Percentiles rank a stretch among this genome's conserved stretches.
Conservation (phyloP, 495 filamentous ascomycete species). For the Aspergillus biplanus region DNA sequence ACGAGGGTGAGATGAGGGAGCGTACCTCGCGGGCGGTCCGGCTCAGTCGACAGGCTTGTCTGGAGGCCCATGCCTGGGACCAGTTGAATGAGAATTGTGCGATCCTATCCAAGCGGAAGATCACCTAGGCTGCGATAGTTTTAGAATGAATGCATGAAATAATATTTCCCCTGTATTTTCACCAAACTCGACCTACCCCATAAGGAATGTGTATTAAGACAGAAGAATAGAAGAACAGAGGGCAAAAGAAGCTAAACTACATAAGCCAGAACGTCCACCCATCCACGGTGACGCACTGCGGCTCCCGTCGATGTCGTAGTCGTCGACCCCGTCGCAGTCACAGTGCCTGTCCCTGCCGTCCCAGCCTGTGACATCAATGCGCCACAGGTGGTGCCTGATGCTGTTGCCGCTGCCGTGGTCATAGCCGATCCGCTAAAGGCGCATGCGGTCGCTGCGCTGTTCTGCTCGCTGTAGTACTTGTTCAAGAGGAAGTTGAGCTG, state of each 20-base stretch:
- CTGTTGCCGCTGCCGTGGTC: slow-evolving; percentile 49
- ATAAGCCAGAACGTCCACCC: not conserved
- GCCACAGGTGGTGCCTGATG: slow-evolving; percentile 54
- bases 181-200: too few species aligned
- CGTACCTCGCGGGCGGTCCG: slow-evolving; percentile 55
- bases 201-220: too few species aligned
- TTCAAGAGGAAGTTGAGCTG: slow-evolving; percentile 83
- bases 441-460: slow-evolving; percentile 61
- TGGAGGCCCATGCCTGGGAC: slow-evolving; percentile 61
- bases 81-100: slow-evolving; percentile 34
- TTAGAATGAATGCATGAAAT: not conserved
- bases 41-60: slow-evolving; percentile 59
- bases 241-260: not conserved
- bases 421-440: slow-evolving; percentile 73
- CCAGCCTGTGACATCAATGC: slow-evolving; percentile 64
- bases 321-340: slow-evolving; percentile 25
- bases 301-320: slow-evolving; percentile 2
- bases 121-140: not conserved
- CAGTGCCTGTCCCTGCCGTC: slow-evolving; percentile 50
- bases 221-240: not conserved
- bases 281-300: not conserved
- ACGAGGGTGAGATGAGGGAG: slow-evolving; percentile 55
- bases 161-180: not conserved
- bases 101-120: slow-evolving; percentile 30
- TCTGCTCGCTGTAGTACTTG: slow-evolving; percentile 74